Evolutionary conservation across 78 protist species (phyloP).

Genomic region (Speleostelium caveatum): DNA sequence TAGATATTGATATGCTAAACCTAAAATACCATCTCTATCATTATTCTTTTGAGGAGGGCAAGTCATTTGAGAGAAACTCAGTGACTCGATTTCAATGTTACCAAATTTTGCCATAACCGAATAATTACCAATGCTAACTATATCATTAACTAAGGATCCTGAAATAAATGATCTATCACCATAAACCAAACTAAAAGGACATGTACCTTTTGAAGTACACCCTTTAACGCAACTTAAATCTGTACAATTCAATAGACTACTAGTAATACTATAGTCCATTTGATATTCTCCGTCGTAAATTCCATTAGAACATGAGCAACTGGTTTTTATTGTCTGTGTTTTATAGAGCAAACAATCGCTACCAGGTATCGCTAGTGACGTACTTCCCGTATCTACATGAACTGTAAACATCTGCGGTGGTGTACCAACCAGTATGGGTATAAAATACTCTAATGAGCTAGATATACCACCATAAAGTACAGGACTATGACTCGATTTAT

Average conservation of each 20-base stretch:
- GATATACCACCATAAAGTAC: slow-evolving; percentile 33
- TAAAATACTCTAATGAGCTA: slow-evolving; percentile 32
- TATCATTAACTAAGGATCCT: slow-evolving; percentile 20
- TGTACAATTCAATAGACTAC: neutral
- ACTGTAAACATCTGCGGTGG: slow-evolving; percentile 71
- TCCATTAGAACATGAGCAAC: slow-evolving; percentile 18
- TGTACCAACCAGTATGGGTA: slow-evolving; percentile 56
- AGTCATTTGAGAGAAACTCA: slow-evolving; percentile 26
- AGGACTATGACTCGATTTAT: too few species aligned
- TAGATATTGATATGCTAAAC: slow-evolving; percentile 18
- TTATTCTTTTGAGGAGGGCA: slow-evolving; percentile 13
- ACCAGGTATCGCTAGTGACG: slow-evolving; percentile 41
- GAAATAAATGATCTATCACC: slow-evolving; percentile 34
- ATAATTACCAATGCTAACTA: slow-evolving; percentile 18
- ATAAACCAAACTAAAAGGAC: slow-evolving; percentile 18
- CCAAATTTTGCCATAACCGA: slow-evolving; percentile 40
- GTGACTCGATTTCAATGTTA: slow-evolving; percentile 26
- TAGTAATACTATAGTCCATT: neutral
- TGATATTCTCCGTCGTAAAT: slow-evolving; percentile 6
- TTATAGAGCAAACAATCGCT: slow-evolving; percentile 13
- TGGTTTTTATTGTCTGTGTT: neutral
- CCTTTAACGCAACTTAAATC: neutral
- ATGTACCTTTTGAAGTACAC: neutral
- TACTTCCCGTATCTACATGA: slow-evolving; percentile 54
- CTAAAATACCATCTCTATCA: slow-evolving; percentile 54